Percentiles rank a stretch among this genome's conserved stretches.
phyloP scores from a whole-genome alignment of 352 stramenopile species.

The Pythium phragmitis region DNA sequence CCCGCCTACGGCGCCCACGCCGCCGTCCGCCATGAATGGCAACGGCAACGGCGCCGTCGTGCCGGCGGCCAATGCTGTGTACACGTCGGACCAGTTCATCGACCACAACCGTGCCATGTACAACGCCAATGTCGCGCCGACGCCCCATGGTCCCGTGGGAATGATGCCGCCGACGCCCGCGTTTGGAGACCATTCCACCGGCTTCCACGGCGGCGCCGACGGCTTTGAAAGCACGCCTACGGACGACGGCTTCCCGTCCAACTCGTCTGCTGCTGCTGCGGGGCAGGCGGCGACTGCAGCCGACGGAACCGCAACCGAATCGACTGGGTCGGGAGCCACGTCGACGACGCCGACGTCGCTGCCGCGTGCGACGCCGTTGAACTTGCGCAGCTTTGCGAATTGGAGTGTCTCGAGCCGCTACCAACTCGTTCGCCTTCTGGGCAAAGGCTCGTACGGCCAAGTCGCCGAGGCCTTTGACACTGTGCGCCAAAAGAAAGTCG shows the following conservation, averaged over 20 bases:
- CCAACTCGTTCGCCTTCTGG: slow-evolving; percentile 74
- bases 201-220: slow-evolving; percentile 58
- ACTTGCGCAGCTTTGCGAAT: slow-evolving; percentile 80
- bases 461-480: slow-evolving; percentile 82
- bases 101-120: slow-evolving; percentile 79
- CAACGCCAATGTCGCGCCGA: slow-evolving; percentile 70
- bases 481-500: slow-evolving; percentile 76
- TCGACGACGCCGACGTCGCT: slow-evolving; percentile 58
- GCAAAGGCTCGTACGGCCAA: slow-evolving; percentile 87
- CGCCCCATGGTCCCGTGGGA: slow-evolving; percentile 64
- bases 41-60: slow-evolving; percentile 11
- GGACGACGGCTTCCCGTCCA: slow-evolving; percentile 40
- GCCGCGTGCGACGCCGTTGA: slow-evolving; percentile 66
- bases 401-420: slow-evolving; percentile 83
- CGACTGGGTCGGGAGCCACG: slow-evolving; percentile 30
- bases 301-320: slow-evolving; percentile 32
- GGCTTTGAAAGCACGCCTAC: slow-evolving; percentile 66
- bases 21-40: slow-evolving; percentile 14
- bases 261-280: slow-evolving; percentile 33
- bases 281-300: slow-evolving; percentile 29
- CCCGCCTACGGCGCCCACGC: slow-evolving; percentile 13
- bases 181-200: slow-evolving; percentile 64
- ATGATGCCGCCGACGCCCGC: slow-evolving; percentile 85
- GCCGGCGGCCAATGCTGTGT: slow-evolving; percentile 25
- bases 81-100: slow-evolving; percentile 71